Base-by-base conservation (phyloP, 2,329 filamentous ascomycete genomes). In the Rutstroemia sp. region DNA sequence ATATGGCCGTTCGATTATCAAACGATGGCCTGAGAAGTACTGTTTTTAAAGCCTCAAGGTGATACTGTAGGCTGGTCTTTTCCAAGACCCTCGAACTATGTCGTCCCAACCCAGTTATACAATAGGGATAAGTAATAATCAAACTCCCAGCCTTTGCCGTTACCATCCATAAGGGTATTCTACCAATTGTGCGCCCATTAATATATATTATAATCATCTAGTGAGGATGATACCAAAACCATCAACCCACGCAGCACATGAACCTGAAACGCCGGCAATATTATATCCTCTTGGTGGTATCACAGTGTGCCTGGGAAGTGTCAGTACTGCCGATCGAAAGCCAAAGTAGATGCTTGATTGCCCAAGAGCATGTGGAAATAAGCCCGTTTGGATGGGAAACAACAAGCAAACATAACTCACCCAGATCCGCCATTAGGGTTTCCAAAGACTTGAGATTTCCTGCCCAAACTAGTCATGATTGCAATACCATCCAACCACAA, bases 221-320 rank as follows among this genome's bases (percentile, higher is more conserved):
- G 83, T 83, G 65, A 91, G 88, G 65, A 97, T 84, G 56, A 96
- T 77, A 8, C 88, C 87, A 70, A 96, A 89, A 4, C 88, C 88
- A 69, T 96, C 90, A 21, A 96, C 75, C 89, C 89, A 95, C 49
- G 80, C 70, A 39, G 79, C 90, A 67, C 84, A 89, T 51, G 88
- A 89, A 56, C 94, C 94, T 10, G 89, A 87, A 61, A 97, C 79
- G 58, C 94, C 94, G 59, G 88, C 92, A 67, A 97, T 86, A 62
- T 79, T 89, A 73, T 94, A 96, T 49, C 92, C 92, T 63, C 88
- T 80, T 10, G 94, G 94, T 51, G 92, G 90, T 64, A 97, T 88
- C 59, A 99, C 78, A 36, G 86, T 94, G 70, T 92, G 87, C 61
- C 92, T 96, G 64, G 19, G 47, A 16, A 36, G 27, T 42, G 23